phyloP scores from a whole-genome alignment of 139 green algal genomes.

The Chlamydomonas sphaeroides region DNA sequence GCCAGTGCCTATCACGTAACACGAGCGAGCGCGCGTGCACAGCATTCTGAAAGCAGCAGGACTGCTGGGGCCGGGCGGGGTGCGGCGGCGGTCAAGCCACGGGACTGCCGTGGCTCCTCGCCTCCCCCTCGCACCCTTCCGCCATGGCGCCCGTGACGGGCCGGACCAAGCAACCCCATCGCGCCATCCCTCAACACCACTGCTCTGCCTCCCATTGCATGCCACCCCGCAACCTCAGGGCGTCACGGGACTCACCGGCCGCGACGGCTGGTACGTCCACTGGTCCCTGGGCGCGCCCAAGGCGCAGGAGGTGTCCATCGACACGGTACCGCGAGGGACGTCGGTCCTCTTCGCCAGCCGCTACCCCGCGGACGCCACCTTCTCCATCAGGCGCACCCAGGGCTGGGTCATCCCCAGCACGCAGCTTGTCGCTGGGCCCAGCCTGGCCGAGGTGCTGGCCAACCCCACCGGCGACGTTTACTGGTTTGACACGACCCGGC shows the following conservation, averaged over 20 bases:
- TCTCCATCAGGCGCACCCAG: conserved; percentile 18
- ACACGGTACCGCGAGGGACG: conserved; percentile 37
- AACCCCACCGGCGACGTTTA: neutral
- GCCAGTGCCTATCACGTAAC: too few relatives aligned
- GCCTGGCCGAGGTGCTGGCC: neutral
- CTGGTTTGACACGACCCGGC: neutral
- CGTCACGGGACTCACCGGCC: neutral
- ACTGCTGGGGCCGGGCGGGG: too few relatives aligned
- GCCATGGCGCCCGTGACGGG: too few relatives aligned
- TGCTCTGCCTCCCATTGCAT: too few relatives aligned
- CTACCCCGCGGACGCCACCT: conserved; percentile 51
- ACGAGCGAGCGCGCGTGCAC: too few relatives aligned
- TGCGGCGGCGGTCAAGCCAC: too few relatives aligned
- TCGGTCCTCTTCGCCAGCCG: conserved; percentile 54
- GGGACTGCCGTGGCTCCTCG: too few relatives aligned
- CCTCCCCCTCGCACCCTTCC: too few relatives aligned
- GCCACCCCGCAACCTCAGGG: neutral
- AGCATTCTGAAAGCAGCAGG: too few relatives aligned
- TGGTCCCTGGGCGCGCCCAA: neutral
- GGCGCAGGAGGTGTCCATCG: neutral
- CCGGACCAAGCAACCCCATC: too few relatives aligned
- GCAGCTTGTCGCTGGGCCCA: neutral
- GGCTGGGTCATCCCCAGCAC: neutral
- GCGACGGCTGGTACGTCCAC: neutral
- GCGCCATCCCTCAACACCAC: too few relatives aligned